Evolutionary conservation across 228 moss, liverwort and hornwort genomes (phyloP).

Genomic region (Sphagnum magellanicum): DNA sequence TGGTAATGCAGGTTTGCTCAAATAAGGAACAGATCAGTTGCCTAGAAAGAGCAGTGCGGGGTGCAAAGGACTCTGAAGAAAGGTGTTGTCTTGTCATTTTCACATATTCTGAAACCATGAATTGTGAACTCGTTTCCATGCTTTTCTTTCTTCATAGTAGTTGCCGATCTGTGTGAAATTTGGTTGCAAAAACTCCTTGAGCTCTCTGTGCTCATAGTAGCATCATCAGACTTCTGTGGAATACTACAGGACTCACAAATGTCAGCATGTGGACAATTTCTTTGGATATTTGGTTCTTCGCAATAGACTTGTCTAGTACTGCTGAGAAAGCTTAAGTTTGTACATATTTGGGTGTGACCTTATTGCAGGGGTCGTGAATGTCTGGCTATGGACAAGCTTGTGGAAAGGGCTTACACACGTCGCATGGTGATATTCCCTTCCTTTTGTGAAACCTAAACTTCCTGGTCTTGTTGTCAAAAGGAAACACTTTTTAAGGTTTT

Average conservation of each 20-base stretch:
- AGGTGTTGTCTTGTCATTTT: constrained; percentile 17
- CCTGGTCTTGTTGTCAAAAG: too few relatives aligned
- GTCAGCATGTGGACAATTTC: neutral
- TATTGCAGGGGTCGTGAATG: constrained; percentile 40
- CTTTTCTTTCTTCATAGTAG: neutral
- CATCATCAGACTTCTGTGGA: constrained; percentile 10
- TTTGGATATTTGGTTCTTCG: too few relatives aligned
- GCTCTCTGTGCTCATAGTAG: neutral
- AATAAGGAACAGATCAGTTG: constrained; percentile 30
- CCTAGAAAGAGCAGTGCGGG: constrained; percentile 23
- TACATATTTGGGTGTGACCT: neutral
- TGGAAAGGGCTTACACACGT: constrained; percentile 37
- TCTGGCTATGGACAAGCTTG: constrained; percentile 47
- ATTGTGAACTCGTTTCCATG: neutral
- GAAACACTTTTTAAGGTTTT: too few relatives aligned
- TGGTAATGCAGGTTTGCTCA: constrained; percentile 17
- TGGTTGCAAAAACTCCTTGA: neutral
- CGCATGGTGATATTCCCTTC: constrained; percentile 23
- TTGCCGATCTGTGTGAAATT: neutral
- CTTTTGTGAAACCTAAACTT: neutral
- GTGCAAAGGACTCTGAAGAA: constrained; percentile 23
- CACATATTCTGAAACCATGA: too few relatives aligned
- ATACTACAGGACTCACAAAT: constrained; percentile 25
- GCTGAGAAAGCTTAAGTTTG: too few relatives aligned
- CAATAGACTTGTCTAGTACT: too few relatives aligned